Conservation (phyloP, 2,329 filamentous ascomycete genomes). For the Neonectria punicea region DNA sequence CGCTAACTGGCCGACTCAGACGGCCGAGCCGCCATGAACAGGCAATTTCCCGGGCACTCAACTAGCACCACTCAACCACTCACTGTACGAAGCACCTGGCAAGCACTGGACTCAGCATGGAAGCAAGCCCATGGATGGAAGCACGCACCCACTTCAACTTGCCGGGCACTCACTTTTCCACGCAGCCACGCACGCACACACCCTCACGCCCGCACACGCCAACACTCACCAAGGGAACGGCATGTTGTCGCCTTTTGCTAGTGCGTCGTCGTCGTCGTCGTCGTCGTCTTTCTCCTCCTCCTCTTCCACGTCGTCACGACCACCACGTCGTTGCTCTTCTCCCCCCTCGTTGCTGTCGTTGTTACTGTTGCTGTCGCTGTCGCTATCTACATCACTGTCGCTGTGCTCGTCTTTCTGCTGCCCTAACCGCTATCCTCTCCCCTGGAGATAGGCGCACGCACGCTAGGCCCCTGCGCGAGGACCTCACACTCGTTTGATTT, state of each 20-base stretch:
- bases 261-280: constrained; percentile 14
- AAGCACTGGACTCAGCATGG: not conserved
- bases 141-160: not conserved
- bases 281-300: not conserved
- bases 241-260: constrained; percentile 30
- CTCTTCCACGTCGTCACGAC: not conserved
- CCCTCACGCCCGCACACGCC: constrained; percentile 4
- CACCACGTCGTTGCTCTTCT: not conserved
- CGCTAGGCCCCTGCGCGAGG: constrained; percentile 5
- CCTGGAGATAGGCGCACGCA: not conserved
- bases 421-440: not conserved
- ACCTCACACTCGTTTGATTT: constrained; percentile 23
- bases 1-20: constrained; percentile 40
- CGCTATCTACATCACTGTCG: not conserved
- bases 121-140: not conserved
- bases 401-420: not conserved
- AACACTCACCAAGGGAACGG: constrained; percentile 35
- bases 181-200: constrained; percentile 5
- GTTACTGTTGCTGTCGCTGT: not conserved
- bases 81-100: not conserved
- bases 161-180: not conserved
- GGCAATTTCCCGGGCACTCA: constrained; percentile 37
- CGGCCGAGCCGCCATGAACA: constrained; percentile 42
- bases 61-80: too few relatives aligned
- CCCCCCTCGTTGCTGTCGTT: not conserved